These are phyloP conservation scores for Podospora pseudoanserina DNA, from an alignment of 495 filamentous ascomycete genomes.

Conservation along the genomic window DNA sequence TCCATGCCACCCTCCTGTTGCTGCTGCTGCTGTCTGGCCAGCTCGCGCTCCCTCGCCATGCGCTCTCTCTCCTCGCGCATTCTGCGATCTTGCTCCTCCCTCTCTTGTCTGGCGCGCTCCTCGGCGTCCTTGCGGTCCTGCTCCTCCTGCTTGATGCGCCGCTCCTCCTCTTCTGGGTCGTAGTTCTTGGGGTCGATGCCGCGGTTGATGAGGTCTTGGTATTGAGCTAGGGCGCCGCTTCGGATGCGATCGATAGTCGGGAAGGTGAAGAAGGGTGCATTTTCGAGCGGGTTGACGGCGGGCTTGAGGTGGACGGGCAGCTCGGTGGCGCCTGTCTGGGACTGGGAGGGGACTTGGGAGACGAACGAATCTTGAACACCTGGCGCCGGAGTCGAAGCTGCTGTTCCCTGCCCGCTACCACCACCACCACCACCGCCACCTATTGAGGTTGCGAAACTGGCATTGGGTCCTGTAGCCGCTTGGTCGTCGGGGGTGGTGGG, in stretches of 20 bases:
- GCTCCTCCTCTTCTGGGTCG: slow-evolving; percentile 50
- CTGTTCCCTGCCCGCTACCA: not conserved
- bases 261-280: slow-evolving; percentile 62
- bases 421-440: not conserved
- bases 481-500: slow-evolving; percentile 6
- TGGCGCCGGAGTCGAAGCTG: not conserved
- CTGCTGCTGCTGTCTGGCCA: slow-evolving; percentile 42
- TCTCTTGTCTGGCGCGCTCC: slow-evolving; percentile 42
- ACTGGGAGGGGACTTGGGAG: slow-evolving; percentile 6
- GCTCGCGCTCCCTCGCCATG: slow-evolving; percentile 37
- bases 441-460: not conserved
- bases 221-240: slow-evolving; percentile 56
- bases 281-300: slow-evolving; percentile 50
- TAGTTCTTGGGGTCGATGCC: slow-evolving; percentile 55
- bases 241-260: slow-evolving; percentile 61
- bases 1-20: slow-evolving; percentile 24
- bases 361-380: not conserved
- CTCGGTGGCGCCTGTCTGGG: slow-evolving; percentile 21
- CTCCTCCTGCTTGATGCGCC: slow-evolving; percentile 39
- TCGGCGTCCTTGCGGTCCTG: slow-evolving; percentile 37
- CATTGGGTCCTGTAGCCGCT: not conserved
- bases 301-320: slow-evolving; percentile 41
- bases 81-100: slow-evolving; percentile 35
- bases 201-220: slow-evolving; percentile 54
- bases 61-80: slow-evolving; percentile 37